Conservation (phyloP, 352 stramenopile genomes). For the Phytophthora sojae region DNA sequence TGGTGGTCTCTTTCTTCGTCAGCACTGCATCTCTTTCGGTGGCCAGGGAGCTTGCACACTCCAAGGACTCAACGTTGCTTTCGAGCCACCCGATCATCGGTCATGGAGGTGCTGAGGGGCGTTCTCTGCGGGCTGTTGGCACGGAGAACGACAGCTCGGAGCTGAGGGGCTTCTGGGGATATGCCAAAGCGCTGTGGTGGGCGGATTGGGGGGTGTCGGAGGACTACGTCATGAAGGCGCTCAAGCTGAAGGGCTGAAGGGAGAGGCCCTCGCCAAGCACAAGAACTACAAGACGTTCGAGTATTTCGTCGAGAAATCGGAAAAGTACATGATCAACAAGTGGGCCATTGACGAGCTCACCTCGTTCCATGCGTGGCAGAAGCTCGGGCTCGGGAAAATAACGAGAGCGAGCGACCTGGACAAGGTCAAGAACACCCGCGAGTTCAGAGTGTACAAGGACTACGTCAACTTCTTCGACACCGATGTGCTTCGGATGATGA, state of each 20-base stretch:
- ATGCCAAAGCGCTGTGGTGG: conserved; percentile 1
- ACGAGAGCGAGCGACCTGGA: background rate
- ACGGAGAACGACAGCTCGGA: background rate
- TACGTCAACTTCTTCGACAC: background rate
- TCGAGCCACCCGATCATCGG: background rate
- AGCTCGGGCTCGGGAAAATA: background rate
- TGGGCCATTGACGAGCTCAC: background rate
- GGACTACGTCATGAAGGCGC: conserved; percentile 1
- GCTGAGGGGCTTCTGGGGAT: background rate
- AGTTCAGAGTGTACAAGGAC: background rate
- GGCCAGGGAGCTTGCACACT: background rate
- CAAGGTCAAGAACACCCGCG: background rate
- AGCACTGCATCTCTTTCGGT: background rate
- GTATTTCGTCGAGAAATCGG: conserved; percentile 1
- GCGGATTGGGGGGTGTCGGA: background rate
- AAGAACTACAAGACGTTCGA: conserved; percentile 1
- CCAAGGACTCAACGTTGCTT: background rate
- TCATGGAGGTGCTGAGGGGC: background rate
- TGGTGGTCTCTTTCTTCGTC: background rate
- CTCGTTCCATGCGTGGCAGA: background rate
- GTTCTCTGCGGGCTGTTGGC: background rate
- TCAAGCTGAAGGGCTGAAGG: conserved; percentile 1
- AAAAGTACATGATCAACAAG: background rate
- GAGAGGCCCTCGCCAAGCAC: background rate
- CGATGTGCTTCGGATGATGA: background rate